Conservation (phyloP, 352 stramenopile species). For the Pythium plurisporium region DNA sequence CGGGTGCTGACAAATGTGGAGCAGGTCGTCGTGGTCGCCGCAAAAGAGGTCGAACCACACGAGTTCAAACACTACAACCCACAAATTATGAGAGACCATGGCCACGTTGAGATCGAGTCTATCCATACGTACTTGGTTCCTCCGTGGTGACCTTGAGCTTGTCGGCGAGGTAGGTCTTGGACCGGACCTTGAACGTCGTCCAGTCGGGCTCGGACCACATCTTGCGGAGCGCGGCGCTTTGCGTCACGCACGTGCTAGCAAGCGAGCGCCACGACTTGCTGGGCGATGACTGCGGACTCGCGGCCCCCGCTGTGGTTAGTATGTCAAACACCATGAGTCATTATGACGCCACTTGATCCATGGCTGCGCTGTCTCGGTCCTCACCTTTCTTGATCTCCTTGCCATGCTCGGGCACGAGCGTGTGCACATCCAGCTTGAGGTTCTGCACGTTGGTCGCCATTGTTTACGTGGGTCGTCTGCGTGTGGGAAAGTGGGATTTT, state of each 20-base stretch:
- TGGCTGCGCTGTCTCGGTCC: not conserved
- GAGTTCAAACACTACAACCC: constrained; percentile 64
- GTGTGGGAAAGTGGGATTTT: not conserved
- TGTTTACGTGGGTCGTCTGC: not conserved
- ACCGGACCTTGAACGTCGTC: constrained; percentile 59
- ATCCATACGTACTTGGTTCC: constrained; percentile 44
- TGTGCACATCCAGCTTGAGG: constrained; percentile 22
- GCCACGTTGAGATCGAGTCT: not conserved
- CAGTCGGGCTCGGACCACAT: constrained; percentile 73
- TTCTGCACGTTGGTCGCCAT: constrained; percentile 11
- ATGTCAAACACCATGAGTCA: too few species aligned
- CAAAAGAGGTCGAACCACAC: constrained; percentile 82
- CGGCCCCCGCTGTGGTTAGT: not conserved
- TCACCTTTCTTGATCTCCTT: constrained; percentile 24
- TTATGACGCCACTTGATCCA: too few species aligned
- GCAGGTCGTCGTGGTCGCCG: constrained; percentile 56
- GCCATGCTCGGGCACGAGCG: constrained; percentile 14
- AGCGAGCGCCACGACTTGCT: constrained; percentile 46
- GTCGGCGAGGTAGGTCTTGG: constrained; percentile 66
- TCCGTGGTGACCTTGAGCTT: constrained; percentile 58
- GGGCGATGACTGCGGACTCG: constrained; percentile 28
- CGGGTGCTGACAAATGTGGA: constrained; percentile 59
- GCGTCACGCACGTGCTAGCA: constrained; percentile 38
- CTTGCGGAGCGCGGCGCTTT: constrained; percentile 43
- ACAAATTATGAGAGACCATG: not conserved